Evolutionary conservation across 2,329 filamentous ascomycete species (phyloP), one percentile per base, ranked within the genome.

Genomic region (Fusarium sp.): DNA sequence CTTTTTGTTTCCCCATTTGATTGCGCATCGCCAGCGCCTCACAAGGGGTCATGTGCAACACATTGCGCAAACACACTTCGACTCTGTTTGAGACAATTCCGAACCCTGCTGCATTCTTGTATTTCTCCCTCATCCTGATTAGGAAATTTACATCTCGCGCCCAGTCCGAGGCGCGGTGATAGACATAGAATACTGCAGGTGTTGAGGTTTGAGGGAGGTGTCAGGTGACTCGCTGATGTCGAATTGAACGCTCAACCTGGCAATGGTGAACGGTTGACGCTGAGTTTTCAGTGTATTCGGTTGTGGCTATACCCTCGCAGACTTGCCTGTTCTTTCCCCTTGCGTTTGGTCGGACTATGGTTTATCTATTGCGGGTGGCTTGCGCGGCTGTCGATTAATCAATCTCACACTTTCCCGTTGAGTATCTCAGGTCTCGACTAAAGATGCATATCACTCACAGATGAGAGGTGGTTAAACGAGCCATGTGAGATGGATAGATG

Each of bases 31-130:
- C 51, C 67, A 61, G 62, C 57, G 64, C 66, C 66, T 53, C 56
- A 17, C 55, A 61, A 46, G 43, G 43, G 57, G 50, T 70, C 68
- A 70, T 72, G 61, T 72, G 69, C 67, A 54, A 43, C 52, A 53
- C 44, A 48, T 55, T 51, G 20, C 49, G 44, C 49, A 60, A 39
- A 45, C 38, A 45, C 38, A 48, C 30, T 53, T 50, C 56, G 47
- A 51, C 51, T 53, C 47, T 54, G n/a, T 43, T 64, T 40, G 32
- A 64, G 50, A 53, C 40, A 40, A 36, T 46, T 43, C 52, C 52
- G 58, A 65, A 26, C 62, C 56, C 40, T 49, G 45, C 43, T 51
- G 46, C 50, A 34, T 57, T 58, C 30, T 38, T 60, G 44, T 42
- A 20, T 49, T 52, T 60, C 38, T 45, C 43, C 39, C 56, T 39